Percentiles rank a stretch among this genome's conserved stretches.
Evolutionary conservation across 495 filamentous ascomycete species (phyloP).

Genomic region (Achaetomiella virescens): DNA sequence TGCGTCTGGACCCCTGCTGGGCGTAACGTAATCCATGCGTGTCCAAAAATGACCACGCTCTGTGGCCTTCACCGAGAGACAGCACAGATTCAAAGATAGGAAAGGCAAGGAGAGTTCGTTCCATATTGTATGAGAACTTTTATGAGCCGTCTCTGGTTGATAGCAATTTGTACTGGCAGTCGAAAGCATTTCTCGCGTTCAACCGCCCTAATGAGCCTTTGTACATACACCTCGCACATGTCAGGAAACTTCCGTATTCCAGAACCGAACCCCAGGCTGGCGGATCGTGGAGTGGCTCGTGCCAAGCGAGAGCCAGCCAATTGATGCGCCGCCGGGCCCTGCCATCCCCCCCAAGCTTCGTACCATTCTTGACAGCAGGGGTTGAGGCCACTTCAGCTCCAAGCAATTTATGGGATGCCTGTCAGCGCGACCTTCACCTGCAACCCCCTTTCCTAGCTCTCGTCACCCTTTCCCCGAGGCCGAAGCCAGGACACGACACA

Average conservation of each 20-base stretch:
- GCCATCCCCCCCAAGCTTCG: constrained; percentile 1
- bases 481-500: constrained; percentile 16
- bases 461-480: constrained; percentile 15
- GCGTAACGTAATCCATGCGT: neutral
- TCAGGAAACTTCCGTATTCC: neutral
- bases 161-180: too few species aligned
- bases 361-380: constrained; percentile 12
- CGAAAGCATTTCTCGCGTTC: too few species aligned
- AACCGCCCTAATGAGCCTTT: neutral
- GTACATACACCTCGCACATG: neutral
- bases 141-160: too few species aligned
- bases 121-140: too few species aligned
- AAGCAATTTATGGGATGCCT: constrained; percentile 19
- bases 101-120: too few species aligned
- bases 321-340: neutral
- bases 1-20: neutral
- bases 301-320: neutral
- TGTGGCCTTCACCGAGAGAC: too few species aligned
- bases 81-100: too few species aligned
- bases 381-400: constrained; percentile 32
- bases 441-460: constrained; percentile 24
- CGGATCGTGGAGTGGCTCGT: neutral
- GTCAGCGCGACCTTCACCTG: constrained; percentile 12
- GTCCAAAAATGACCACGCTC: neutral
- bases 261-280: neutral